These are phyloP conservation scores for Fallopia convolvulus DNA, from an alignment of 148 eudicot species.

Conservation along the genomic window DNA sequence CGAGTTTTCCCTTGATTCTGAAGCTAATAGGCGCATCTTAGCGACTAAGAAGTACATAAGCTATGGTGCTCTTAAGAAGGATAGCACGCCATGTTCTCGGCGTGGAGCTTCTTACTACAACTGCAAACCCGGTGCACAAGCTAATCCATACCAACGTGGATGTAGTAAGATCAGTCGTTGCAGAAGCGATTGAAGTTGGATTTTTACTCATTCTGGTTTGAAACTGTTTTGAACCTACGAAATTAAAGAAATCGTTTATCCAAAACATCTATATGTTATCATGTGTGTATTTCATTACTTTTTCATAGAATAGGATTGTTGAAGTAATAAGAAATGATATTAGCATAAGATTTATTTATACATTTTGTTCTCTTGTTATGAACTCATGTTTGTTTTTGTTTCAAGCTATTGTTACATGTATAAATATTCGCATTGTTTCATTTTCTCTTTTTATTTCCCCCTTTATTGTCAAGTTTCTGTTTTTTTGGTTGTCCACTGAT, in stretches of 20 bases:
- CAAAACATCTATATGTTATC: background rate
- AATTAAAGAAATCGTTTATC: background rate
- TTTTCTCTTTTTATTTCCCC: background rate
- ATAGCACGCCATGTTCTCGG: slow-evolving; percentile 45
- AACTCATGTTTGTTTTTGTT: background rate
- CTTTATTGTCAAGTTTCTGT: too few relatives aligned
- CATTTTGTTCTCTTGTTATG: background rate
- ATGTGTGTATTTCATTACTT: slow-evolving; percentile 4
- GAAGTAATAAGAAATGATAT: background rate
- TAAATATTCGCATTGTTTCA: background rate
- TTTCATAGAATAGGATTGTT: slow-evolving; percentile 2
- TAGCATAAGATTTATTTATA: background rate
- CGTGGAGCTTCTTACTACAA: slow-evolving; percentile 75
- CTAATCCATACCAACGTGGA: slow-evolving; percentile 61
- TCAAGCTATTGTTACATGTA: background rate
- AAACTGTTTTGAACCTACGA: background rate
- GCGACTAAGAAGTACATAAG: slow-evolving; percentile 30
- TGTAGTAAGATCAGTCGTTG: slow-evolving; percentile 60
- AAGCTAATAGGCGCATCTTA: slow-evolving; percentile 21
- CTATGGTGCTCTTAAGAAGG: slow-evolving; percentile 49
- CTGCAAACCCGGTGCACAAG: slow-evolving; percentile 47
- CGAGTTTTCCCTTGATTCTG: slow-evolving; percentile 23
- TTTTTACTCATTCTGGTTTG: background rate
- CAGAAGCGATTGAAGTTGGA: slow-evolving; percentile 18
- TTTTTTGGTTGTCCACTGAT: too few relatives aligned